Evolutionary conservation across 2,329 filamentous ascomycete species (phyloP).

Genomic region (Didymellaceae sp.): DNA sequence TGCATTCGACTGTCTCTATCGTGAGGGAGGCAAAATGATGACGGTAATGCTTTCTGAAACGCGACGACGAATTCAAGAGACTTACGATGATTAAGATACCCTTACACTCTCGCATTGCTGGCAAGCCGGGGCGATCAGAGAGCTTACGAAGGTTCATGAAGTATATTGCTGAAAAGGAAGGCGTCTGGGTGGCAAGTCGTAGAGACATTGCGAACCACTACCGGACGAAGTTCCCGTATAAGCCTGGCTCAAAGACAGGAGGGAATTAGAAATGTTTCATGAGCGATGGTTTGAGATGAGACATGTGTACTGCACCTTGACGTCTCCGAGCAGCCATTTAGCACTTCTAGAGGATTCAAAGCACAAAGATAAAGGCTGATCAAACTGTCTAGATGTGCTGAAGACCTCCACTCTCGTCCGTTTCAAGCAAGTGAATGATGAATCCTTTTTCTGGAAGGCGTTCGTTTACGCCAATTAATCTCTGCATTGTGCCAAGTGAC

Average conservation of each 20-base stretch:
- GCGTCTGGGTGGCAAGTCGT: conserved; percentile 62
- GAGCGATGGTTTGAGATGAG: no score
- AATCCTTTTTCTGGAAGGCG: no score
- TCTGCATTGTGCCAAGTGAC: no score
- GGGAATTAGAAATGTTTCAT: conserved; percentile 6
- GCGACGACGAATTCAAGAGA: not conserved
- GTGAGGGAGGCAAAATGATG: conserved; percentile 63
- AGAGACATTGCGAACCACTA: conserved; percentile 61
- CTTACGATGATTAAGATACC: conserved; percentile 67
- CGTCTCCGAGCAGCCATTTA: no score
- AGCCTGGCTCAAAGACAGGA: conserved; percentile 23
- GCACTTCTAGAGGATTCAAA: no score
- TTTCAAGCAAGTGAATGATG: no score
- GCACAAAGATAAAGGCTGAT: no score
- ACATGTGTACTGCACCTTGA: no score
- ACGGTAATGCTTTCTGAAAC: conserved; percentile 37
- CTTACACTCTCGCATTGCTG: conserved; percentile 59
- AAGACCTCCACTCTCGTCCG: no score
- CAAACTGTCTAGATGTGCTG: no score
- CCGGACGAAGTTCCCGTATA: conserved; percentile 56
- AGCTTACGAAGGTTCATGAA: conserved; percentile 61
- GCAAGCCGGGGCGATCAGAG: conserved; percentile 59
- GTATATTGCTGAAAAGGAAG: conserved; percentile 60
- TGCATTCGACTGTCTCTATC: conserved; percentile 62
- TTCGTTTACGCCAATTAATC: no score